Conservation (phyloP, 2,329 filamentous ascomycete species). For the Lecanicillium sp. region DNA sequence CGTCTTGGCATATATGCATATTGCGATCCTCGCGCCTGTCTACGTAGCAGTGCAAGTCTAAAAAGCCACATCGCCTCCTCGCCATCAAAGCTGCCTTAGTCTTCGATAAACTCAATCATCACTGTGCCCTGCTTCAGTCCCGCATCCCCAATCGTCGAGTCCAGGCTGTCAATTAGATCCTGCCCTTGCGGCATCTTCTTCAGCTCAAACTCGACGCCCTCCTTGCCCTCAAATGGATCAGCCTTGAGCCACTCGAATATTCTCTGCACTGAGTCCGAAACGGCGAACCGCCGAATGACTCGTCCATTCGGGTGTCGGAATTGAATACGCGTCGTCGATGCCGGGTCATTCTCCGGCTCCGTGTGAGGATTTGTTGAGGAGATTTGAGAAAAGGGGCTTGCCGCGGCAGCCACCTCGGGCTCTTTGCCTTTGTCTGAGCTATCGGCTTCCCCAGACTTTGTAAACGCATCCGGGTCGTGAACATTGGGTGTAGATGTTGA, state of each 20-base stretch:
- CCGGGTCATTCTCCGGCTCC: slow-evolving; percentile 66
- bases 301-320: slow-evolving; percentile 81
- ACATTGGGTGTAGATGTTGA: slow-evolving; percentile 42
- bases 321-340: slow-evolving; percentile 79
- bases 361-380: slow-evolving; percentile 63
- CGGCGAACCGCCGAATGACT: slow-evolving; percentile 76
- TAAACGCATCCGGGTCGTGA: slow-evolving; percentile 81
- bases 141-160: slow-evolving; percentile 68
- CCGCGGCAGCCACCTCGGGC: slow-evolving; percentile 20
- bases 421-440: slow-evolving; percentile 44
- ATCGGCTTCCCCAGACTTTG: slow-evolving; percentile 50
- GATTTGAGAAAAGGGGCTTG: slow-evolving; percentile 59
- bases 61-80: background rate
- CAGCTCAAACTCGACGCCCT: slow-evolving; percentile 75
- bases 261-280: slow-evolving; percentile 68
- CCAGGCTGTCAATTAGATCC: slow-evolving; percentile 71
- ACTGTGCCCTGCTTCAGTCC: slow-evolving; percentile 89
- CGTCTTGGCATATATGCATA: background rate
- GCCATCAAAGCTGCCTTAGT: slow-evolving; percentile 18
- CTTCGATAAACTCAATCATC: slow-evolving; percentile 84
- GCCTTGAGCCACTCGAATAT: slow-evolving; percentile 98
- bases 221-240: slow-evolving; percentile 71
- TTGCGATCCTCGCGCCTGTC: background rate
- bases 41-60: background rate
- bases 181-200: slow-evolving; percentile 71